Base-by-base conservation (phyloP, 768 basidiomycete species). In the Hortiboletus flavorubellus region DNA sequence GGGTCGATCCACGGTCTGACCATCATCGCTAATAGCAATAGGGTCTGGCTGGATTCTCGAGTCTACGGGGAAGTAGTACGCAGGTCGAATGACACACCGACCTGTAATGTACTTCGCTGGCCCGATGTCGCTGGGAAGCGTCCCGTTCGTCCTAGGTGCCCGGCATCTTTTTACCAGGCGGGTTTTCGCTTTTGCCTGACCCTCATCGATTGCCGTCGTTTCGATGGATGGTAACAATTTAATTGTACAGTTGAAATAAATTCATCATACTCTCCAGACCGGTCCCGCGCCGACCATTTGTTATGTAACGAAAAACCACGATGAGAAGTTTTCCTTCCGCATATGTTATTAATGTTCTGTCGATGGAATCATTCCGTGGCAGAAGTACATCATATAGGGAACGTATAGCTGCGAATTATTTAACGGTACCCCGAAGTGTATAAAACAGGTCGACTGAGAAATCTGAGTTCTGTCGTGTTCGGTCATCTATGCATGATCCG, bases 31-130 rank as follows among this genome's bases (percentile, higher is more conserved):
- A 26, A 26, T 26, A 26, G 26, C 5, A 26, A 26, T 26, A 26
- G 26, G 26, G 26, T 26, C 26, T 4, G 26, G 26, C 26, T 26
- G 26, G 26, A 26, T 26, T 26, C 59, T 74, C 8, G 55, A 66
- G 16, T 56, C 55, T 65, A 68, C n/a, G 67, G 68, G 8, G 64
- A 29, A 58, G 52, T 2, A 48, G 26, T 26, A 57, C 30, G 51
- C 64, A 11, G 59, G 66, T 11, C 57, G 54, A 10, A 46, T 53
- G 30, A 4, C 26, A 26, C 26, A 68, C 30, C 65, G 62, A 16
- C 71, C 70, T 14, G 70, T 59, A 29, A 73, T 72, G 55, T 70
- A 65, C 18, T 72, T 66, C 44, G 63, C 64, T 14, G 64, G 65
- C 11, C 61, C 64, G 4, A 60, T 66, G 58, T 70, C 66, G 16